Percentiles rank a stretch among this genome's conserved stretches.
Evolutionary conservation across 2,329 filamentous ascomycete genomes (phyloP).

Genomic region (Sphaerulina populicola): DNA sequence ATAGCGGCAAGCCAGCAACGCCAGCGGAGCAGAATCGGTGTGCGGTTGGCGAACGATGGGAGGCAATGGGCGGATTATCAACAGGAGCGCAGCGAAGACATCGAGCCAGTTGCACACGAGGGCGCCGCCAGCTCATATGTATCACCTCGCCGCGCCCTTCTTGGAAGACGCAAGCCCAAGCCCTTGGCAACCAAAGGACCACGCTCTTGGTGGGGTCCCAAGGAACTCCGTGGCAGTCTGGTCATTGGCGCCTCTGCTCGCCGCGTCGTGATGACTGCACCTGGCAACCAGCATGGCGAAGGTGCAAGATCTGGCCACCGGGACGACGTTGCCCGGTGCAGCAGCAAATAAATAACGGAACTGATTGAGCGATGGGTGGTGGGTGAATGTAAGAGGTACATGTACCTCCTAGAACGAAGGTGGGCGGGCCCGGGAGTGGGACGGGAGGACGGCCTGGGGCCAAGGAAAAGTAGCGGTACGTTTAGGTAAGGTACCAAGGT

Average conservation of each 20-base stretch:
- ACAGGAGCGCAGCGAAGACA: constrained; percentile 5
- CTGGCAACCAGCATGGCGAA: constrained; percentile 4
- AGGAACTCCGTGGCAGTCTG: constrained; percentile 11
- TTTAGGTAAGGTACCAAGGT: no score
- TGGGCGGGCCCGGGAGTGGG: no score
- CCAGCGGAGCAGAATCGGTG: neutral
- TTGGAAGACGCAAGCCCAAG: constrained; percentile 9
- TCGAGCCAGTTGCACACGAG: constrained; percentile 7
- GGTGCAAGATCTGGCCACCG: constrained; percentile 1
- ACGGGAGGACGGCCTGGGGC: no score
- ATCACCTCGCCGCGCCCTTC: constrained; percentile 9
- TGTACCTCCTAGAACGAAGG: no score
- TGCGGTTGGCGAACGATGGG: constrained; percentile 3
- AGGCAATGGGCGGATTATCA: constrained; percentile 9
- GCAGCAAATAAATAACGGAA: neutral
- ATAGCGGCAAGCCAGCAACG: constrained; percentile 2
- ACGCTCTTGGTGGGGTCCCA: constrained; percentile 6
- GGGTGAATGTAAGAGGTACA: no score
- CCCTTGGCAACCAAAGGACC: constrained; percentile 8
- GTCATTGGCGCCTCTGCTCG: constrained; percentile 8
- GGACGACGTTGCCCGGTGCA: neutral
- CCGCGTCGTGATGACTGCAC: constrained; percentile 3
- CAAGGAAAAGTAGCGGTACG: no score
- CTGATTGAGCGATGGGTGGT: no score
- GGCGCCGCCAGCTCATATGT: constrained; percentile 12